Evolutionary conservation across 352 stramenopile genomes (phyloP), one percentile per base, ranked within the genome.

Genomic region (Pythium scleroteichum): DNA sequence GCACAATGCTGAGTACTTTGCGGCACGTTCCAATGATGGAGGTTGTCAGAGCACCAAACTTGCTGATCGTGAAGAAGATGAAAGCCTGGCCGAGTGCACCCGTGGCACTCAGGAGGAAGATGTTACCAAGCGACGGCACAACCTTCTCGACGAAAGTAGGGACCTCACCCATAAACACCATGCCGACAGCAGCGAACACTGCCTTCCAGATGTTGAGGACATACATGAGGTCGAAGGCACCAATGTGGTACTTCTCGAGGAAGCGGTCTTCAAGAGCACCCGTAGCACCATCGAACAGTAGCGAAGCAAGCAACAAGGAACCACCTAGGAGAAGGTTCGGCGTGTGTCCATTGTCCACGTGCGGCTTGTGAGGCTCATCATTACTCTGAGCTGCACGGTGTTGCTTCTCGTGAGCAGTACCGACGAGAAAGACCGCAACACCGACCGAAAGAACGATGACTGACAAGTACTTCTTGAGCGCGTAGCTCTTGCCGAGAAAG

Each of bases 11-110:
- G 22, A 95, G 66, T 51, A 95, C 85, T 51, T 95, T 95, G 39
- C 85, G 84, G 61, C 85, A 90, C 32, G 85, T 95, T 40, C 85
- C 85, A 39, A 95, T 91, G 53, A 95, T 93, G 12, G 84, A 86
- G 5, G 85, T 92, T 22, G 85, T 95, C 17, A 95, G 57, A 13
- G 85, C 85, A 62, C 85, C 85, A 20, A 95, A 95, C 59, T 89
- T 91, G 71, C 75, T 89, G 62, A 95, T 91, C 7, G 84, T 94
- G 61, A 88, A 91, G 71, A 94, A 95, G 60, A 95, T 87, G 70
- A 91, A 93, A 8, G 82, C 85, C 57, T 95, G 85, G 33, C 85
- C 85, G 23, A 89, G 73, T 0, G 85, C 85, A 22, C 85, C 85
- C 0, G 84, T 94, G 2, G 89, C 53, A 56, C 85, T 94, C 41